These are phyloP conservation scores for Erucastrum elatum DNA, from an alignment of 345 rosid genomes.

Conservation along the genomic window DNA sequence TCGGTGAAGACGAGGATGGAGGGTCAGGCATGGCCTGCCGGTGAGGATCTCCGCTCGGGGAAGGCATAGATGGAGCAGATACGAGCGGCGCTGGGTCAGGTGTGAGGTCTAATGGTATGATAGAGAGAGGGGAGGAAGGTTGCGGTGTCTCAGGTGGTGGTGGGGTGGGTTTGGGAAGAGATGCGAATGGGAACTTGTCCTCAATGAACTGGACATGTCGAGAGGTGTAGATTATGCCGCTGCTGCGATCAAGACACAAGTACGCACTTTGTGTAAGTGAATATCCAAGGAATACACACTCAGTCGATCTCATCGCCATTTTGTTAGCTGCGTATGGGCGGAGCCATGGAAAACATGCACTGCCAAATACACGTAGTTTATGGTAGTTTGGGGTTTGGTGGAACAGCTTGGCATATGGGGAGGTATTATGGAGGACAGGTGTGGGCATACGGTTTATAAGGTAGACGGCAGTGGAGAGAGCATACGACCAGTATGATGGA, in stretches of 20 bases:
- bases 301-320: not conserved
- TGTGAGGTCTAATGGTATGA: too few relatives aligned
- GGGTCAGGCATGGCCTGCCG: too few relatives aligned
- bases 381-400: not conserved
- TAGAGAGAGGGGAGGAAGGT: too few relatives aligned
- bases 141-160: not conserved
- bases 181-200: not conserved
- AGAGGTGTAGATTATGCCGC: not conserved
- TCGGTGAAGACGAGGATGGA: too few relatives aligned
- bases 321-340: not conserved
- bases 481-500: not conserved
- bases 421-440: accelerated
- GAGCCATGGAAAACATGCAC: not conserved
- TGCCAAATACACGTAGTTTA: not conserved
- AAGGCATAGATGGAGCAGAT: too few relatives aligned
- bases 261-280: not conserved
- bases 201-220: not conserved
- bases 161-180: not conserved
- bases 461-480: not conserved
- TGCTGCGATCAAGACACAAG: not conserved
- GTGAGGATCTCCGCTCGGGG: too few relatives aligned
- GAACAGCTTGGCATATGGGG: not conserved
- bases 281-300: not conserved
- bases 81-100: too few relatives aligned
- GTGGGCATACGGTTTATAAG: not conserved